Percentiles rank a stretch among this genome's conserved stretches.
These are phyloP conservation scores for Herpetospermum pedunculosum DNA, from an alignment of 306 rosid species.

Conservation along the genomic window DNA sequence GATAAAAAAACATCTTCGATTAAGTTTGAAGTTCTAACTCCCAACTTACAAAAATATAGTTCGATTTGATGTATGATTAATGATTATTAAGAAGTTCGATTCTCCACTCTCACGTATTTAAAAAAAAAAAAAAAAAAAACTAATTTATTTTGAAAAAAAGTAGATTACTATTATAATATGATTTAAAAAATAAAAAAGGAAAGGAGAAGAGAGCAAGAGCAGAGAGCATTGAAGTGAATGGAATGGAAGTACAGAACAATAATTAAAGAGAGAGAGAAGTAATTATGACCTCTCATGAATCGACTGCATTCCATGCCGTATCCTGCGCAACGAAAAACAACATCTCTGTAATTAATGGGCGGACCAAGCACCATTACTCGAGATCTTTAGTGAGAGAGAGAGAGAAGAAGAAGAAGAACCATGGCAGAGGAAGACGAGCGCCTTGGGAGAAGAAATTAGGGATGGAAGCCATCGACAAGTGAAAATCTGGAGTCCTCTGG, in stretches of 20 bases:
- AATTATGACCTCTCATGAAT: constrained; percentile 89
- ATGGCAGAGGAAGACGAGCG: constrained; percentile 78
- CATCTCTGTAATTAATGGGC: constrained; percentile 4
- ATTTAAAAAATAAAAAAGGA: background rate
- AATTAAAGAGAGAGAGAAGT: background rate
- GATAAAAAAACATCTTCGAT: too few species aligned
- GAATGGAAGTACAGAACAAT: background rate
- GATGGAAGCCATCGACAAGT: constrained; percentile 72
- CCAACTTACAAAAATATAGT: too few species aligned
- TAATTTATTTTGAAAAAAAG: too few species aligned
- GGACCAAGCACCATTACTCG: background rate
- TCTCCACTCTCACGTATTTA: too few species aligned
- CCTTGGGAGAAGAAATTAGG: constrained; percentile 46
- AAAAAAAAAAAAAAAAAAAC: too few species aligned
- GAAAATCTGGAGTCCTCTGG: constrained; percentile 63
- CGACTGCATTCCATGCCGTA: constrained; percentile 93
- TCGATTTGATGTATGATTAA: too few species aligned
- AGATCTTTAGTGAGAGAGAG: background rate
- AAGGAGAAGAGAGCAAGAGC: background rate
- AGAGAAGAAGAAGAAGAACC: constrained; percentile 20
- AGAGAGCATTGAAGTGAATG: background rate
- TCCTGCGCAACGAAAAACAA: constrained; percentile 43
- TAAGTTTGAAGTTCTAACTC: too few species aligned
- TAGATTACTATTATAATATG: too few species aligned
- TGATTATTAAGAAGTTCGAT: too few species aligned